Base-by-base conservation (phyloP, 371 early-diverging fungal genomes). In the Rhizomucor pusillus region DNA sequence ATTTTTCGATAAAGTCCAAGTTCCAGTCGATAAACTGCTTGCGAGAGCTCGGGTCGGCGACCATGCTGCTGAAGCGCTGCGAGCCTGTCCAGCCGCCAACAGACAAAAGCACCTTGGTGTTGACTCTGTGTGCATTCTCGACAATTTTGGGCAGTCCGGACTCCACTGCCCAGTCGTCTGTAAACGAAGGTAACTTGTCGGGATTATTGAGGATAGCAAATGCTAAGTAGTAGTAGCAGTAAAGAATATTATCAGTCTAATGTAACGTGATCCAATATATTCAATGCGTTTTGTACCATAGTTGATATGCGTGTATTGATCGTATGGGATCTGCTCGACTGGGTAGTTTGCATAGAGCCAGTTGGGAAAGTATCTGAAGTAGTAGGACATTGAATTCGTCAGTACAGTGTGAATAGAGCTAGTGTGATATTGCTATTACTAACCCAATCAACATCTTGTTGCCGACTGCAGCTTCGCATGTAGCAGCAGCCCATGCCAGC, bases 31-130 rank as follows among this genome's bases (percentile, higher is more conserved):
- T 79, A 40, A 88, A 82, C 3, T 60, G 67, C 23, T 66, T 66
- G 35, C 89, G 79, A 0, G 63, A 16, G 1, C 47, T 50, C 4
- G 67, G 33, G 33, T 52, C 51, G 1, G 81, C 75, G 0, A 74
- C 81, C 57, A 91, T 81, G 6, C 71, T 56, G 4, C 84, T 83
- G 66, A 90, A 88, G 14, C 61, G 59, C 43, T 81, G 61, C 11
- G 87, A 85, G n/a, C 87, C 89, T 48, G 84, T 86, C 87, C 90
- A 91, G 2, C 91, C 91, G 40, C 91, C 91, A 12, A 91, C 69
- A 5, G 90, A 88, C 22, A 87, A 65, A 19, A 86, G 57, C 22
- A 89, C 83, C 50, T 85, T 87, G 50, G 85, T 81, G n/a, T 74
- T 64, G 4, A 62, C 69, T 6, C 69, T 71, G 47, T 85, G 77